Evolutionary conservation across 257 asterid genomes (phyloP), one percentile per base, ranked within the genome.

Genomic region (Ocimum tenuiflorum): DNA sequence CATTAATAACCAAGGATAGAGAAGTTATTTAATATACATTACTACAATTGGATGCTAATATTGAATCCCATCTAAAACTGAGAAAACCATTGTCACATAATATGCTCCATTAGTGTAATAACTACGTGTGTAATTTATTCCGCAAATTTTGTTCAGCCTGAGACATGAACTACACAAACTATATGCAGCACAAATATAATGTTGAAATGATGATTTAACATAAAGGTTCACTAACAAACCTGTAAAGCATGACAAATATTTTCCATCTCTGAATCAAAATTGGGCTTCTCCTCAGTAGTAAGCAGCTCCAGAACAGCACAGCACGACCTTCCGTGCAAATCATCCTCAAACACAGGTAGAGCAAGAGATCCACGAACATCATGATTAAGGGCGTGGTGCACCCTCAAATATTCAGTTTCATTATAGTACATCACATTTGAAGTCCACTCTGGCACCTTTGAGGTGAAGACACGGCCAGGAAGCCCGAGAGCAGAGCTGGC

Each of bases 381-480:
- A 56, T 88, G 88, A 39, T 82, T 73, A 57, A 62, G 62, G 1
- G 96, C 96, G 45, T 88, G 73, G 1, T 74, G 75, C 7, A 84
- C 74, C 60, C 96, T 80, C 39, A 84, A 51, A 70, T 79, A 91
- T 75, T 91, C 97, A 13, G 74, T 78, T 70, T 79, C 63, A 35
- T 59, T 81, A 46, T 91, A 88, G 71, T 75, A 88, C 69, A 43
- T 12, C 49, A 91, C 83, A 58, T 83, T 82, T 46, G 96, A 84
- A 1, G 97, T 88, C 97, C 97, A 88, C 69, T 88, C 97, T 0
- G 95, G 96, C 29, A 86, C 61, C 66, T 81, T 81, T 13, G 96
- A 85, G 29, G 76, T 60, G 69, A 85, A 88, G 18, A 91, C 97
- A 15, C 96, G 90, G 15, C 96, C 97, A 17, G 97, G 96, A 68